phyloP scores from a whole-genome alignment of 202 grass and related monocot species.

The Elaeis oleifera region DNA sequence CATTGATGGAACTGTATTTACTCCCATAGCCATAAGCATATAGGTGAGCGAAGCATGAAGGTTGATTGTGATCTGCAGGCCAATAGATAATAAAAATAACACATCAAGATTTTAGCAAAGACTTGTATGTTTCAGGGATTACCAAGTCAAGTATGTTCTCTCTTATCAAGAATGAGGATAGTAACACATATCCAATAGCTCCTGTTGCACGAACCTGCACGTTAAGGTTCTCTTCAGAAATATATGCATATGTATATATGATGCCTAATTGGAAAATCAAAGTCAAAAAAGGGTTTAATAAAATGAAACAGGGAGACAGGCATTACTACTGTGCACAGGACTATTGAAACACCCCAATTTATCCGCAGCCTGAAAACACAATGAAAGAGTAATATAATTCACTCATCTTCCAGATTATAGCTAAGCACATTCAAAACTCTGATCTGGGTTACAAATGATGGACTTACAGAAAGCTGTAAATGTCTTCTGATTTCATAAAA shows the following conservation, averaged over 20 bases:
- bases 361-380: constrained; percentile 43
- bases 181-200: constrained; percentile 76
- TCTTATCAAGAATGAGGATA: constrained; percentile 84
- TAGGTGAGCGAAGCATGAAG: constrained; percentile 83
- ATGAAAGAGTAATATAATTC: constrained; percentile 1
- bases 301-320: constrained; percentile 18
- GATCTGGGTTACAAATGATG: no score
- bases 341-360: constrained; percentile 74
- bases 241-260: background rate
- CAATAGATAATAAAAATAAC: no score
- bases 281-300: constrained; percentile 5
- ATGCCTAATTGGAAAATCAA: no score
- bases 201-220: constrained; percentile 60
- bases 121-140: constrained; percentile 1
- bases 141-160: constrained; percentile 94
- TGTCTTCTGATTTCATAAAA: constrained; percentile 1
- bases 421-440: no score
- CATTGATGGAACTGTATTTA: constrained; percentile 75
- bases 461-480: no score
- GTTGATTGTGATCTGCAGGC: constrained; percentile 84
- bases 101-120: no score
- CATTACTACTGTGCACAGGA: constrained; percentile 69
- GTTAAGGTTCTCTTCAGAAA: constrained; percentile 17
- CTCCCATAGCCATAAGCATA: constrained; percentile 52
- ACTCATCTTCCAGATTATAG: no score